These are phyloP conservation scores for Brassica juncea DNA, from an alignment of 345 rosid species.

Conservation along the genomic window DNA sequence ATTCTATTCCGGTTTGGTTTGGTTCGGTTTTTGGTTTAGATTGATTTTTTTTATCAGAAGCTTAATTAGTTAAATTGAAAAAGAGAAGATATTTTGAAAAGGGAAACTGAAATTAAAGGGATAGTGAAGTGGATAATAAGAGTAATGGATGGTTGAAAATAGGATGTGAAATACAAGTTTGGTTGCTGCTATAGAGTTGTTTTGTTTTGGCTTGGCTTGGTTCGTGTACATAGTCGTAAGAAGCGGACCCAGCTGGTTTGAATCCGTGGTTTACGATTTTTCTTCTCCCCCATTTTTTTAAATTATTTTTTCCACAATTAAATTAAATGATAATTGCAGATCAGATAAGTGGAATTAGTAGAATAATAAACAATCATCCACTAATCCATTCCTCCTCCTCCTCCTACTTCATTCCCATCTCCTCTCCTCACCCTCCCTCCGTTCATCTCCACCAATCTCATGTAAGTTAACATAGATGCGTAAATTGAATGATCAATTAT, in stretches of 20 bases:
- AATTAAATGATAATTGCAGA: constrained; percentile 1
- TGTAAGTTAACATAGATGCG: constrained; percentile 22
- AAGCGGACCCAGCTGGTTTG: constrained; percentile 33
- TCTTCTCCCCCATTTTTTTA: background rate
- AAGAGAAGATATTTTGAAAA: background rate
- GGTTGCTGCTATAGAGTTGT: background rate
- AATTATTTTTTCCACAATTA: background rate
- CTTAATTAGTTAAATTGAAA: background rate
- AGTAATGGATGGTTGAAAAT: constrained; percentile 26
- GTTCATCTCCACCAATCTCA: constrained; percentile 16
- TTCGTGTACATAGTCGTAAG: background rate
- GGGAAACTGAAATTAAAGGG: constrained; percentile 11
- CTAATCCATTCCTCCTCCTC: constrained; percentile 22
- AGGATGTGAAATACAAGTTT: constrained; percentile 13
- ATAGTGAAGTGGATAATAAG: constrained; percentile 24
- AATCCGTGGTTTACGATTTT: constrained; percentile 15
- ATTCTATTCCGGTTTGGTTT: background rate
- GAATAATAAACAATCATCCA: background rate
- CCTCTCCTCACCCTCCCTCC: constrained; percentile 29
- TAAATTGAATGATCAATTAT: background rate
- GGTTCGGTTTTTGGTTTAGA: background rate
- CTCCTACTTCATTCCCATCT: constrained; percentile 34
- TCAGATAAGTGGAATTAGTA: background rate
- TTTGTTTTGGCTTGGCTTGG: constrained; percentile 28
- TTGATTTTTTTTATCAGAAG: background rate